Evolutionary conservation across 306 rosid genomes (phyloP).

Genomic region (Mucuna pruriens): DNA sequence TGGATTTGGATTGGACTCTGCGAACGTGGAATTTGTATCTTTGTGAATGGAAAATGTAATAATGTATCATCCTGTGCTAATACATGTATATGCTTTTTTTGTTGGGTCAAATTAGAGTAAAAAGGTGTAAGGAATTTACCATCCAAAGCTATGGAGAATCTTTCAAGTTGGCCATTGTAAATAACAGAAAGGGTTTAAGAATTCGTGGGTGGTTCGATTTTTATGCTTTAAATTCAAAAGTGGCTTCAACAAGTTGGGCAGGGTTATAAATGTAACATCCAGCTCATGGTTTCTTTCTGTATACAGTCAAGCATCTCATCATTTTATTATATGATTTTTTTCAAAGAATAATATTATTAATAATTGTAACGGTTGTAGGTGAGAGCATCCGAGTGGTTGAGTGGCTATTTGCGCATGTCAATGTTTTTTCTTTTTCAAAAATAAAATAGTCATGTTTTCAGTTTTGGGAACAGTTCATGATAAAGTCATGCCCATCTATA

Average conservation of each 20-base stretch:
- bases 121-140: constrained; percentile 10
- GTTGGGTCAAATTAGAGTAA: constrained; percentile 24
- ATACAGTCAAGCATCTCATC: background rate
- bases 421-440: background rate
- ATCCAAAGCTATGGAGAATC: constrained; percentile 22
- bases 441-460: background rate
- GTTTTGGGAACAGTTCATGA: background rate
- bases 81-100: background rate
- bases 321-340: background rate
- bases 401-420: background rate
- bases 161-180: constrained; percentile 33
- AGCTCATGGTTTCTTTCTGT: background rate
- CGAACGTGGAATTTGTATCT: background rate
- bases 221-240: background rate
- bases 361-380: background rate
- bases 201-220: background rate
- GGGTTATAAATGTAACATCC: background rate
- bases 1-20: background rate
- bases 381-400: background rate
- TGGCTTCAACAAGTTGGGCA: background rate
- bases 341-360: background rate
- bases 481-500: background rate
- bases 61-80: background rate
- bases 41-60: background rate
- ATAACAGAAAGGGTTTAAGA: background rate